Percentiles rank a stretch among this genome's conserved stretches.
phyloP scores from a whole-genome alignment of 768 basidiomycete species.

The Pisolithus marmoratus region DNA sequence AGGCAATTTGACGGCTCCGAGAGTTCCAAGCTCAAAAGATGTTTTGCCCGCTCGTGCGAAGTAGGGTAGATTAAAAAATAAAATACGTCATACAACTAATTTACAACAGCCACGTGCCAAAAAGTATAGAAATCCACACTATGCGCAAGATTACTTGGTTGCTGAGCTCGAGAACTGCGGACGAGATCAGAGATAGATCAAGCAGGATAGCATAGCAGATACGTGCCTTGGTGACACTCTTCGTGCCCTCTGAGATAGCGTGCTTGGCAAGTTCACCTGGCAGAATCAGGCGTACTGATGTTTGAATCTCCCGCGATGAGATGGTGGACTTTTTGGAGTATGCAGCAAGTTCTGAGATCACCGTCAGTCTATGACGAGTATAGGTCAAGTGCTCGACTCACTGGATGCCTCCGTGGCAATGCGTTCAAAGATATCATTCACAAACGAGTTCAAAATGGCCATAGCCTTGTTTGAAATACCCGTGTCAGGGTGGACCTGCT shows the following conservation, averaged over 20 bases:
- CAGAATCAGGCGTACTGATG: conserved; percentile 89
- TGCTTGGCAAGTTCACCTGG: conserved; percentile 98
- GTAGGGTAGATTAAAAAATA: conserved; percentile 21
- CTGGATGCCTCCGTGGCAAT: conserved; percentile 88
- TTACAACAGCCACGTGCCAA: conserved; percentile 24
- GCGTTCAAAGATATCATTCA: conserved; percentile 92
- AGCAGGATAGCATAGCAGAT: neutral
- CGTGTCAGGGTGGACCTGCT: conserved; percentile 96
- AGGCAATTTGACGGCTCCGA: too few species aligned
- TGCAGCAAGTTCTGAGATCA: conserved; percentile 72
- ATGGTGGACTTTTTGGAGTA: conserved; percentile 99
- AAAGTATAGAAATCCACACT: conserved; percentile 13
- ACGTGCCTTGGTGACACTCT: conserved; percentile 58
- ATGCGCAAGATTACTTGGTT: conserved; percentile 31
- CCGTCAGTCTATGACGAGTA: neutral
- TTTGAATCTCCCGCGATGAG: conserved; percentile 97
- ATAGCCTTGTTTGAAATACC: conserved; percentile 98
- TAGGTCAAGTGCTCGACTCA: conserved; percentile 30
- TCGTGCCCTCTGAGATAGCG: conserved; percentile 93
- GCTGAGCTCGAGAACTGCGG: conserved; percentile 40
- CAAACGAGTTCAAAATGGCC: conserved; percentile 89
- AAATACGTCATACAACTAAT: conserved; percentile 26
- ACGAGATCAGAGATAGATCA: conserved; percentile 5
- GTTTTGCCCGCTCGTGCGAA: neutral
- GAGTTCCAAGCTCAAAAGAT: too few species aligned